Evolutionary conservation across 1,284 basidiomycete genomes (phyloP).

Genomic region (Trichosporon sp.): DNA sequence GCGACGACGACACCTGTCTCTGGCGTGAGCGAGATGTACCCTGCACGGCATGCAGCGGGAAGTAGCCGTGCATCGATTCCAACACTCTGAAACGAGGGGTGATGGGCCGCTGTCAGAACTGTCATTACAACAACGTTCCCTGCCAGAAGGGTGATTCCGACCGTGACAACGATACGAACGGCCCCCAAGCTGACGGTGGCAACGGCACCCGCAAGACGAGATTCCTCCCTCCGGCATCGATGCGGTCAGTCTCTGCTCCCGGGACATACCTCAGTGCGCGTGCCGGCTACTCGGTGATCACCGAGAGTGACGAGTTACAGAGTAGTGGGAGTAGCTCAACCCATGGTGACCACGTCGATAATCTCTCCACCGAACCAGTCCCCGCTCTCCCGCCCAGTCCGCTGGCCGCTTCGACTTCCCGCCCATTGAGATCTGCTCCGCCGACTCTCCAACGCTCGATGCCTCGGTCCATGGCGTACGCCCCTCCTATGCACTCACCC

Average conservation of each 20-base stretch:
- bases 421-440: no score
- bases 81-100: background rate
- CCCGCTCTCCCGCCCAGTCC: no score
- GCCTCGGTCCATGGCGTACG: no score
- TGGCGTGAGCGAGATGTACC: background rate
- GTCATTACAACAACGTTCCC: background rate
- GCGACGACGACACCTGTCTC: background rate
- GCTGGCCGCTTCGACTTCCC: no score
- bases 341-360: no score
- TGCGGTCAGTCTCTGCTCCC: background rate
- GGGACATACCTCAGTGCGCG: background rate
- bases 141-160: background rate
- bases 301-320: no score
- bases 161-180: no score
- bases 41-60: background rate
- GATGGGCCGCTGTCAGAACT: background rate
- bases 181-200: background rate
- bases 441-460: no score
- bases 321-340: no score
- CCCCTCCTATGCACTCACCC: no score
- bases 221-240: background rate
- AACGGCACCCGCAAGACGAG: background rate
- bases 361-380: no score
- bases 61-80: background rate
- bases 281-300: no score